Percentiles rank a stretch among this genome's conserved stretches.
Evolutionary conservation across 1,284 basidiomycete species (phyloP).

Genomic region (Sporisorium iseilematis-ciliati): DNA sequence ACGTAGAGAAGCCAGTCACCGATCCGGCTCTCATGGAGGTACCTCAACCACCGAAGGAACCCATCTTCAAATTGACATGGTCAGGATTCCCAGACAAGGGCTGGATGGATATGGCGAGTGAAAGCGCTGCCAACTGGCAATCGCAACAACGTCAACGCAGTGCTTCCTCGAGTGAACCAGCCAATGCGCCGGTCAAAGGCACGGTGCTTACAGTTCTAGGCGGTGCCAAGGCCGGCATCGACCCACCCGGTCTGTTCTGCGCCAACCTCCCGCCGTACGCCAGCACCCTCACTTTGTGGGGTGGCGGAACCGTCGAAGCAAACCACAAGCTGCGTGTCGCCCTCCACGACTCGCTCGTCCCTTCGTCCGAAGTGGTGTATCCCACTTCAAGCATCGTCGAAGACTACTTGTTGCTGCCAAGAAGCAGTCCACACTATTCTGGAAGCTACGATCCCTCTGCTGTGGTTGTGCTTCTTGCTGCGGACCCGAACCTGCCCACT

Average conservation of each 20-base stretch:
- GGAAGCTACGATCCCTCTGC: constrained; percentile 79
- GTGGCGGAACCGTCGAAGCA: constrained; percentile 70
- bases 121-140: constrained; percentile 48
- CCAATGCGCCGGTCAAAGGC: constrained; percentile 22
- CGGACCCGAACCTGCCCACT: constrained; percentile 57
- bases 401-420: constrained; percentile 83
- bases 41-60: constrained; percentile 73
- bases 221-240: constrained; percentile 73
- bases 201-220: constrained; percentile 79
- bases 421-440: constrained; percentile 79
- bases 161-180: constrained; percentile 17
- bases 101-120: constrained; percentile 58
- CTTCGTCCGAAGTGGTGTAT: constrained; percentile 77
- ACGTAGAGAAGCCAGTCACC: constrained; percentile 58
- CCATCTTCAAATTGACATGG: constrained; percentile 91
- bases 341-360: constrained; percentile 62
- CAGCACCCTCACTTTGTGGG: constrained; percentile 71
- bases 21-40: constrained; percentile 23
- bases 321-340: constrained; percentile 70
- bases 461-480: constrained; percentile 73
- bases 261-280: constrained; percentile 81
- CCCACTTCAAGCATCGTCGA: constrained; percentile 71
- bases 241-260: constrained; percentile 78
- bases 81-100: constrained; percentile 63
- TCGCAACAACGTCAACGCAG: constrained; percentile 24